Base-by-base conservation (phyloP, 139 green algal species). In the Chlorella sp. region DNA sequence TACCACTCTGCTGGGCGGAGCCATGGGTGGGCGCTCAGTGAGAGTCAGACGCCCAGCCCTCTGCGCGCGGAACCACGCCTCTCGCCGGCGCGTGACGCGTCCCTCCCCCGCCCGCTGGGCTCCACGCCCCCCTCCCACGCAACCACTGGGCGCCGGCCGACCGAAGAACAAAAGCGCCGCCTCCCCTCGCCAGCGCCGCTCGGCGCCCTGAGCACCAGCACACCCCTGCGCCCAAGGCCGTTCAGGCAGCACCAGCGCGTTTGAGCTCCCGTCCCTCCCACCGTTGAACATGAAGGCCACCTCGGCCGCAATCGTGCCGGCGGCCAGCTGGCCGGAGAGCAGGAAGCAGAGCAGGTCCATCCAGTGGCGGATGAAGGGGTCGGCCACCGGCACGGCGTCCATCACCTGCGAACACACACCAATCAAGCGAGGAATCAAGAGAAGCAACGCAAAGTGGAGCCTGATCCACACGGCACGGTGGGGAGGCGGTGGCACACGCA, bases 261-360 rank as follows among this genome's bases (percentile, higher is more conserved):
- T n/a, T n/a, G n/a, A n/a, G n/a, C n/a, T n/a, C n/a, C n/a, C n/a
- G n/a, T n/a, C n/a, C n/a, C n/a, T n/a, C n/a, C n/a, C n/a, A n/a
- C n/a, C n/a, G 60, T 92, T 88, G 74, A 96, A 96, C 94, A 98
- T 98, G 84, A 94, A 98, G 0, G 92, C 93, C 45, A 95, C 84
- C 76, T 99, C 96, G 2, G 96, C 95, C 2, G 92, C 93, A 43
- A 99, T 94, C 27, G 96, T 99, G 40, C 91, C 95, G 38, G 94
- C 85, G 19, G 95, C 91, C 19, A 93, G 91, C 67, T 97, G 81
- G 2, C 96, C 96, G 15, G 79, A 93, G 21, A 99, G 85, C 71
- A 99, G 79, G 87, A 99, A 99, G 84, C 83, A 96, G 35, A 98
- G 88, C 74, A 99, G 88, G 83, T 99, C 90, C 63, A 99, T 79